phyloP scores from a whole-genome alignment of 768 basidiomycete species.

The Mycena amicta region DNA sequence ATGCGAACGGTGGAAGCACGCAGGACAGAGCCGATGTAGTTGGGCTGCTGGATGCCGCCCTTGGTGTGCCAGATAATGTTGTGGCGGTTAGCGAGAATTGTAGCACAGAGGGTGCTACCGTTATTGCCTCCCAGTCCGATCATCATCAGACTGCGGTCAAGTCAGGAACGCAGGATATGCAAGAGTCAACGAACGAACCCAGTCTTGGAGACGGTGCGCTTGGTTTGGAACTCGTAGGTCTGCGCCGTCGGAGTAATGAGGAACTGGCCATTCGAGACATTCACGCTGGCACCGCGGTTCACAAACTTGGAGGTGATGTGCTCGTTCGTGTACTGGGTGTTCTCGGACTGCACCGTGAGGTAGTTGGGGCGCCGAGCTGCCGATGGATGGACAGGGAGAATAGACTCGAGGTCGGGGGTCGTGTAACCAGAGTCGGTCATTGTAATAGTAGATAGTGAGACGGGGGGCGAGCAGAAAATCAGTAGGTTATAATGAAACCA shows the following conservation, averaged over 20 bases:
- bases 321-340: constrained; percentile 79
- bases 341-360: constrained; percentile 80
- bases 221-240: constrained; percentile 89
- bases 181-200: constrained; percentile 61
- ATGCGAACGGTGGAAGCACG: constrained; percentile 94
- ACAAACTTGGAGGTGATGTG: constrained; percentile 81
- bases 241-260: constrained; percentile 77
- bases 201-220: constrained; percentile 83
- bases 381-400: constrained; percentile 80
- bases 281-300: constrained; percentile 77
- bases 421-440: constrained; percentile 74
- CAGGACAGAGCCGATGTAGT: constrained; percentile 96
- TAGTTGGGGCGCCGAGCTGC: constrained; percentile 75
- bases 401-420: constrained; percentile 74
- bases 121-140: constrained; percentile 98
- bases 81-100: constrained; percentile 94
- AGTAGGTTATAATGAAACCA: constrained; percentile 59
- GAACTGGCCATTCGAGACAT: constrained; percentile 73
- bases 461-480: constrained; percentile 34
- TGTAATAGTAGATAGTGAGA: constrained; percentile 28
- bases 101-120: constrained; percentile 90
- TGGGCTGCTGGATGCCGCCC: constrained; percentile 87
- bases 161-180: constrained; percentile 16
- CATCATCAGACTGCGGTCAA: constrained; percentile 80
- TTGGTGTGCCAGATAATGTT: constrained; percentile 96